Conservation (phyloP, 345 rosid species). For the Arabidopsis thaliana region TAIR10.1 NC_003074.8:7613501-7614000, state of each 20-base stretch:
- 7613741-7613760: conserved; percentile 85
- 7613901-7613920: conserved; percentile 88
- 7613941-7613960: conserved; percentile 89
- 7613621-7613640: conserved; percentile 77
- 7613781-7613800: conserved; percentile 94
- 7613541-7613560: conserved; percentile 70
- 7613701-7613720: neutral
- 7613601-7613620: conserved; percentile 76
- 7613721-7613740: conserved; percentile 79
- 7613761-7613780: conserved; percentile 91
- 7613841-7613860: conserved; percentile 78
- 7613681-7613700: neutral
- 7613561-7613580: conserved; percentile 57
- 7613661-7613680: neutral
- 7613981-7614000: conserved; percentile 73
- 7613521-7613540: conserved; percentile 90
- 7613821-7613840: conserved; percentile 72
- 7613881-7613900: conserved; percentile 63
- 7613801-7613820: conserved; percentile 94
- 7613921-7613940: conserved; percentile 91
- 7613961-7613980: conserved; percentile 77
- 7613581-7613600: conserved; percentile 84
- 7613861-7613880: conserved; percentile 67
- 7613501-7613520: conserved; percentile 75
- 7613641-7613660: conserved; percentile 74